Conservation (phyloP, 495 filamentous ascomycete species). For the Podospora comata region DNA sequence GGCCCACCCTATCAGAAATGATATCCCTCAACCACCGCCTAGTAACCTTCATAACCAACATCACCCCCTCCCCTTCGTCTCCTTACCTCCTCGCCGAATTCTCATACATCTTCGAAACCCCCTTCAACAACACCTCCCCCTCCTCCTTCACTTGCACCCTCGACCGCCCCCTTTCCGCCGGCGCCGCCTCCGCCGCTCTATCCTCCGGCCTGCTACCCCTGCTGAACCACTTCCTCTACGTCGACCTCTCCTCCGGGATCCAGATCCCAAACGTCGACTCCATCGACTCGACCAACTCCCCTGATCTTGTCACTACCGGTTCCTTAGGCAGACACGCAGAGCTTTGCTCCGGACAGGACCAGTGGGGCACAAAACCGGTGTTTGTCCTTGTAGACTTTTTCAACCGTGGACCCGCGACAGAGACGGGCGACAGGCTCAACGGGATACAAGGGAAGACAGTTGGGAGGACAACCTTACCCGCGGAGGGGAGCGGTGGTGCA, state of each 20-base stretch:
- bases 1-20: conserved; percentile 64
- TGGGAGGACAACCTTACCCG: conserved; percentile 4
- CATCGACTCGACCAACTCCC: conserved; percentile 55
- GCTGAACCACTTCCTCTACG: conserved; percentile 72
- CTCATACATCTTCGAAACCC: conserved; percentile 67
- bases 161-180: conserved; percentile 52
- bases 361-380: conserved; percentile 55
- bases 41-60: conserved; percentile 59
- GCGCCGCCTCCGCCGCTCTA: conserved; percentile 47
- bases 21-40: conserved; percentile 59
- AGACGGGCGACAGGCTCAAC: conserved; percentile 57
- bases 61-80: conserved; percentile 45
- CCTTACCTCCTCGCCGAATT: conserved; percentile 71
- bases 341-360: conserved; percentile 39
- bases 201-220: conserved; percentile 49
- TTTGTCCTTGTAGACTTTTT: conserved; percentile 69
- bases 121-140: conserved; percentile 57
- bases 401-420: conserved; percentile 58
- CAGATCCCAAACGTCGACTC: conserved; percentile 54
- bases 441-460: conserved; percentile 46
- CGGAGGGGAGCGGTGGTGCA: not conserved
- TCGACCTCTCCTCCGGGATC: conserved; percentile 53
- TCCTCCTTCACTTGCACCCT: conserved; percentile 57
- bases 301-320: conserved; percentile 43
- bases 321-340: conserved; percentile 54